phyloP scores from a whole-genome alignment of 306 rosid genomes.

The Parietaria judaica region DNA sequence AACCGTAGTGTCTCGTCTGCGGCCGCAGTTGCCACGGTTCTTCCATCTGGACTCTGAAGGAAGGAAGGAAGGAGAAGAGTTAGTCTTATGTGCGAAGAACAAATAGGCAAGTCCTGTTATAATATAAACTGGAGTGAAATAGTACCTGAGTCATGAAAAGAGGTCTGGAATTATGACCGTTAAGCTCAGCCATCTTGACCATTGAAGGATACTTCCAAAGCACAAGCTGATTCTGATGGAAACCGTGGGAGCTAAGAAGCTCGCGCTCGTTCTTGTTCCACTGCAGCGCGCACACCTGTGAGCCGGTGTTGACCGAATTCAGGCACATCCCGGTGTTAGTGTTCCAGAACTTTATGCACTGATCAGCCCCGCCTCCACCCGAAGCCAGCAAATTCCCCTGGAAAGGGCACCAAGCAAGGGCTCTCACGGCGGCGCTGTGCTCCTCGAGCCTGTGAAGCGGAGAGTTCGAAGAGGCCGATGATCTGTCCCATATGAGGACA shows the following conservation, averaged over 20 bases:
- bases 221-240: constrained; percentile 2
- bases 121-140: neutral
- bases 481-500: constrained; percentile 9
- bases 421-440: constrained; percentile 7
- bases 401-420: constrained; percentile 7
- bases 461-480: neutral
- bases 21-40: constrained; percentile 3
- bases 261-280: constrained; percentile 10
- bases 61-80: neutral
- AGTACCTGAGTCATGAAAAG: constrained; percentile 9
- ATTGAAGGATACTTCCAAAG: constrained; percentile 10
- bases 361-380: constrained; percentile 4
- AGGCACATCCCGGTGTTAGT: constrained; percentile 1
- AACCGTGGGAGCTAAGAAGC: constrained; percentile 6
- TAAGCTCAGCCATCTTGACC: constrained; percentile 4
- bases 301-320: constrained; percentile 8
- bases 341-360: constrained; percentile 12
- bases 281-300: constrained; percentile 2
- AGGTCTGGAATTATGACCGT: neutral
- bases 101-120: no score
- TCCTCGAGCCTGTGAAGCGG: constrained; percentile 6
- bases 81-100: neutral
- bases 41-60: constrained; percentile 7
- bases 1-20: constrained; percentile 5
- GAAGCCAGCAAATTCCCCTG: constrained; percentile 9